A percentile compares a stretch with the other conserved stretches of the same genome.
Evolutionary conservation across 352 stramenopile genomes (phyloP).

Genomic region (Blastocystis sp.): DNA sequence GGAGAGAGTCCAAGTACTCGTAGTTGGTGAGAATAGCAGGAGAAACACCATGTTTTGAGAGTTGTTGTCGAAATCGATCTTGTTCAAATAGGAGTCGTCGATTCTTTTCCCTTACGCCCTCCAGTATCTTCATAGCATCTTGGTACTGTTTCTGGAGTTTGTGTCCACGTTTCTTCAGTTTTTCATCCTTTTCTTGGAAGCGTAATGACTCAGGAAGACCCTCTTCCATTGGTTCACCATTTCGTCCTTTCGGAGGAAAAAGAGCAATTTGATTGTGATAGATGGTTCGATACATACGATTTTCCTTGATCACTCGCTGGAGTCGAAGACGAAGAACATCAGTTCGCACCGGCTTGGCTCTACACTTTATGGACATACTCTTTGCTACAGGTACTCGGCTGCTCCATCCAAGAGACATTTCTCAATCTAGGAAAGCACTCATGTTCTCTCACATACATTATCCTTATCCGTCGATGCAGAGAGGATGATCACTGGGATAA

Average conservation of each 20-base stretch:
- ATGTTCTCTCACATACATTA: too few relatives aligned
- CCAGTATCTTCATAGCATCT: not conserved
- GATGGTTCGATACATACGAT: slow-evolving; percentile 1
- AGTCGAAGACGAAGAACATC: slow-evolving; percentile 40
- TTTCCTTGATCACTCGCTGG: slow-evolving; percentile 34
- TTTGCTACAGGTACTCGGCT: slow-evolving; percentile 8
- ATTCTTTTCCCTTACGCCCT: not conserved
- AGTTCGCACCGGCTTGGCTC: slow-evolving; percentile 8
- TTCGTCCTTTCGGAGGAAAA: not conserved
- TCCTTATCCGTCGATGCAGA: not conserved
- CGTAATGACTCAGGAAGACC: not conserved
- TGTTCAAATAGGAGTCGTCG: not conserved
- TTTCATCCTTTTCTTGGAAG: not conserved
- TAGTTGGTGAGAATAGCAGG: not conserved
- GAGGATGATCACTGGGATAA: slow-evolving; percentile 42
- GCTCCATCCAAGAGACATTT: slow-evolving; percentile 9
- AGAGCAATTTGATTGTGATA: slow-evolving; percentile 32
- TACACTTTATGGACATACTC: not conserved
- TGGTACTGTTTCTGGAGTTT: not conserved
- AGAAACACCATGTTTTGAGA: not conserved
- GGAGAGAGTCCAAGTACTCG: not conserved
- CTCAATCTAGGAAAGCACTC: not conserved
- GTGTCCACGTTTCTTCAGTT: not conserved
- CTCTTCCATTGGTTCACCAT: not conserved
- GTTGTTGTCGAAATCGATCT: not conserved